These are phyloP conservation scores for Pseudozyma sp. DNA, from an alignment of 1,284 basidiomycete genomes.

Conservation along the genomic window DNA sequence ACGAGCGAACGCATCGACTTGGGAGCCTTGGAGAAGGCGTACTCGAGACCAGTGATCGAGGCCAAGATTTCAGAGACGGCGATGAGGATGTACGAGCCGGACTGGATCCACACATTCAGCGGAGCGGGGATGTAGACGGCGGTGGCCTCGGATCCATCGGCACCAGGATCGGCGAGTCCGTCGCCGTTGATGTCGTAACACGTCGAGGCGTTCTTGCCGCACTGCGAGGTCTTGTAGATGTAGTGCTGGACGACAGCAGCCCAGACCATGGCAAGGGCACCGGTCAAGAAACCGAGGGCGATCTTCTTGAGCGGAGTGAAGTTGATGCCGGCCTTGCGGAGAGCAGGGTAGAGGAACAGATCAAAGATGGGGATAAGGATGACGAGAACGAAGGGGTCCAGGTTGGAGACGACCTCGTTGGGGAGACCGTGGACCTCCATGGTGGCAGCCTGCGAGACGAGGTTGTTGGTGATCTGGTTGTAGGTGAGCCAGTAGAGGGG, in stretches of 20 bases:
- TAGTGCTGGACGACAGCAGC: slow-evolving; percentile 75
- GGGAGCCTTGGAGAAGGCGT: slow-evolving; percentile 81
- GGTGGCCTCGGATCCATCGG: slow-evolving; percentile 24
- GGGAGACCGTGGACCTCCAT: slow-evolving; percentile 77
- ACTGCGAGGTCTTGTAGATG: slow-evolving; percentile 73
- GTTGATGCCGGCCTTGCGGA: slow-evolving; percentile 76
- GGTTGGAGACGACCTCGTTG: slow-evolving; percentile 83
- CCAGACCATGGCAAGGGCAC: slow-evolving; percentile 73
- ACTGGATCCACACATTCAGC: slow-evolving; percentile 70
- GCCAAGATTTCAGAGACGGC: slow-evolving; percentile 78
- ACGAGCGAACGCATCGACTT: slow-evolving; percentile 70
- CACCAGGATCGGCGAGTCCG: slow-evolving; percentile 31
- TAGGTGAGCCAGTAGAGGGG: slow-evolving; percentile 71
- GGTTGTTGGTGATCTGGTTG: slow-evolving; percentile 75
- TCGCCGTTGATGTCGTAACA: slow-evolving; percentile 57
- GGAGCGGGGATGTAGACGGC: slow-evolving; percentile 42
- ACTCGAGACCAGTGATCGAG: slow-evolving; percentile 82
- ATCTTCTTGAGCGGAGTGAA: slow-evolving; percentile 76
- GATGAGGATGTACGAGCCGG: slow-evolving; percentile 71
- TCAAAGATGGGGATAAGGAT: slow-evolving; percentile 71
- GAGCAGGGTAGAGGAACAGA: slow-evolving; percentile 77
- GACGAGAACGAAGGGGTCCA: slow-evolving; percentile 77
- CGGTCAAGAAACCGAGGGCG: slow-evolving; percentile 76
- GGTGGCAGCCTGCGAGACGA: slow-evolving; percentile 72
- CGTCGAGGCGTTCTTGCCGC: slow-evolving; percentile 70